Evolutionary conservation across 148 eudicot genomes (phyloP), one percentile per base, ranked within the genome.

Genomic region (Arctostaphylos glauca): DNA sequence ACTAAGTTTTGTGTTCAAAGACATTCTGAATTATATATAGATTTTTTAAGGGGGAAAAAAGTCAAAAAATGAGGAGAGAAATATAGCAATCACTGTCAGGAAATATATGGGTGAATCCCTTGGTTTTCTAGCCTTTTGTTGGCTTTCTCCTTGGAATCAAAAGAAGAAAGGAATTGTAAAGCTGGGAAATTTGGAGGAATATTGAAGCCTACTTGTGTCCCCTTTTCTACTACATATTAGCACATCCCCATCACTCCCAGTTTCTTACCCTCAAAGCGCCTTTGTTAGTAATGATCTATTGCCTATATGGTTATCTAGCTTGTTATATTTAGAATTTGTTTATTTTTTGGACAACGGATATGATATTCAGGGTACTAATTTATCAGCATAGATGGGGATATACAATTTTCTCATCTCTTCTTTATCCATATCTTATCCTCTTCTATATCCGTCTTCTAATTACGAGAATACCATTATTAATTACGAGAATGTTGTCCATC

Each of bases 41-140:
- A 0, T 9, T 38, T 6, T 16, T 18, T 9, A 80, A 78, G 53
- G 55, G 52, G 55, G 52, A 52, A 75, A 46, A 15, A 15, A 16
- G 10, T 9, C n/a, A 5, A 10, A 9, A 13, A 25, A 14, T 13
- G 56, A 70, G 19, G 46, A 67, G 76, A 50, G 59, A 82, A 12
- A n/a, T n/a, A n/a, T 66, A 76, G 46, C 82, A 82, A 86, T 88
- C 87, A 68, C 87, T 77, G 70, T 88, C 88, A 84, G 73, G 6
- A 82, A 56, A 86, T 77, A 85, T 80, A 84, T 84, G 82, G 50
- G 53, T 55, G 81, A 62, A 82, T 76, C 81, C 81, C 16, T 78
- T 68, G 56, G 86, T 46, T 73, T 76, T 18, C 16, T 54, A 60
- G 41, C 10, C 23, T 71, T 72, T 82, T 80, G 76, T 68, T 84